A percentile compares a stretch with the other conserved stretches of the same genome.
Conservation (phyloP, 2,329 filamentous ascomycete species). For the Penicillium fuscoglaucum region DNA sequence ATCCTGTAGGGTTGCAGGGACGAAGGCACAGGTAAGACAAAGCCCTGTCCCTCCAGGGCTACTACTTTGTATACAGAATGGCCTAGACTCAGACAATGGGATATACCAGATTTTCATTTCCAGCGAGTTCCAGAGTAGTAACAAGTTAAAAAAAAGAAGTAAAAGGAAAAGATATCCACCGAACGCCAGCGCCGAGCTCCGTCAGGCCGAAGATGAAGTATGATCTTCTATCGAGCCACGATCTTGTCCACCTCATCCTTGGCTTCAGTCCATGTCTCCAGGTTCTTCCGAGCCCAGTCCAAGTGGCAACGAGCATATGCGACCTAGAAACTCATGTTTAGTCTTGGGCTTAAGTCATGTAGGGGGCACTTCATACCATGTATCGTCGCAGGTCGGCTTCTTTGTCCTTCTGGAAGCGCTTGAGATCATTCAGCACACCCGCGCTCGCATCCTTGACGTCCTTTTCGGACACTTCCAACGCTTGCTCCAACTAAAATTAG, state of each 20-base stretch:
- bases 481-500: slow-evolving; percentile 74
- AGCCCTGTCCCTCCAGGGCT: background rate
- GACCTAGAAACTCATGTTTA: slow-evolving; percentile 56
- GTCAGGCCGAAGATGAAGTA: background rate
- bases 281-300: slow-evolving; percentile 88
- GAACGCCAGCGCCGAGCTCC: slow-evolving; percentile 3
- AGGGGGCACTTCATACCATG: slow-evolving; percentile 67
- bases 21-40: background rate
- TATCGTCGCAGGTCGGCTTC: slow-evolving; percentile 91
- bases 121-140: background rate
- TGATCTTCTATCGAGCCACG: slow-evolving; percentile 45
- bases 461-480: slow-evolving; percentile 79
- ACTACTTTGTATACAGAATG: background rate
- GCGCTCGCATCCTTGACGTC: slow-evolving; percentile 91
- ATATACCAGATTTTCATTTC: background rate
- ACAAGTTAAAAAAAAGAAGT: background rate
- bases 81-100: background rate
- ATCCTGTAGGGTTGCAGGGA: background rate
- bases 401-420: slow-evolving; percentile 91
- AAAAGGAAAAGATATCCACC: background rate
- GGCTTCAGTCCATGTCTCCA: slow-evolving; percentile 91
- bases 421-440: slow-evolving; percentile 84
- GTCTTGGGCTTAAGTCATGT: background rate
- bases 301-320: slow-evolving; percentile 91
- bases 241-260: slow-evolving; percentile 87